phyloP scores from a whole-genome alignment of 305 asterid genomes.

The Salvia sclarea region DNA sequence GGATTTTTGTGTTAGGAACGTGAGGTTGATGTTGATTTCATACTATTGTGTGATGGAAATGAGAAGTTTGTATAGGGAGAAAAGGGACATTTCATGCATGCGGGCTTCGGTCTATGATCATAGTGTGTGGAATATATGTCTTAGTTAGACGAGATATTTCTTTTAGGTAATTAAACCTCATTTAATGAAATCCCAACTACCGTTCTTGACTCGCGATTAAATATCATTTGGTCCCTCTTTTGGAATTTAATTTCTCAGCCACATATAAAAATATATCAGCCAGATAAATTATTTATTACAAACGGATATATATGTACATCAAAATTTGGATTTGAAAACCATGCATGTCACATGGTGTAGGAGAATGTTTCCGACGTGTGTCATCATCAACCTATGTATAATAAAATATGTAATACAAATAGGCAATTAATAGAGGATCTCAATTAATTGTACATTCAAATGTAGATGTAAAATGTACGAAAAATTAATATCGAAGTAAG shows the following conservation, averaged over 20 bases:
- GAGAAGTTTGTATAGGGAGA: slow-evolving; percentile 19
- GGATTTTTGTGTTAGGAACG: slow-evolving; percentile 42
- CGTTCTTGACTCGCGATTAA: neutral
- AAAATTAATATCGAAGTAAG: neutral
- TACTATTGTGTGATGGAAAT: slow-evolving; percentile 32
- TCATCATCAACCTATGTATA: too few species aligned
- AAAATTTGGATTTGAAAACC: neutral
- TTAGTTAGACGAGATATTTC: slow-evolving; percentile 37
- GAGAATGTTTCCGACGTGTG: neutral
- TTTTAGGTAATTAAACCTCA: slow-evolving; percentile 1
- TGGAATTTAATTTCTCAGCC: slow-evolving; percentile 12
- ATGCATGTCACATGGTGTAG: neutral
- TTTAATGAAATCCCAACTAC: slow-evolving; percentile 27
- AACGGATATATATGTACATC: too few species aligned
- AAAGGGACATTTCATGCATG: slow-evolving; percentile 18
- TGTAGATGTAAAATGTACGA: neutral
- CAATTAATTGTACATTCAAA: neutral
- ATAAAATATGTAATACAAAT: too few species aligned
- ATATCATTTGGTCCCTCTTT: neutral
- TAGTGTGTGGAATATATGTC: neutral
- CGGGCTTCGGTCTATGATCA: neutral
- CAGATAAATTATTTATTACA: neutral
- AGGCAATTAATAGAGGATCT: too few species aligned
- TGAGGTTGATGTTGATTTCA: slow-evolving; percentile 57
- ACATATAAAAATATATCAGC: neutral